Conservation (phyloP, 768 basidiomycete species). For the Pulveroboletus ravenelii region DNA sequence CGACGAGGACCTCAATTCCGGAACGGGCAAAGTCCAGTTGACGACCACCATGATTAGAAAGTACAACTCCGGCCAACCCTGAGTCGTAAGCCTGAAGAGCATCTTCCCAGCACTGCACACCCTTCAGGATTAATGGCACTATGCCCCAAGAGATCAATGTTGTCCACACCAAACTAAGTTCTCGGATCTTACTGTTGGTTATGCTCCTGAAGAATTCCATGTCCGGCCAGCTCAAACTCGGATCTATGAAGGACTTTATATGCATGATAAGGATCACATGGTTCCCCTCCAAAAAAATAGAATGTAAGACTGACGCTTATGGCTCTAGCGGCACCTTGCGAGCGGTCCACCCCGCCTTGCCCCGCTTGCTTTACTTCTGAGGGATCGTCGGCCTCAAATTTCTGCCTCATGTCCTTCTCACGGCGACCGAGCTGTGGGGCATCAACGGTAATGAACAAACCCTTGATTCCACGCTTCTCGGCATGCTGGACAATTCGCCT, state of each 20-base stretch:
- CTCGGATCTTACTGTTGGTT: conserved; percentile 48
- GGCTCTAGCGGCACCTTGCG: conserved; percentile 90
- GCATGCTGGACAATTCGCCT: conserved; percentile 87
- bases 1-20: conserved; percentile 85
- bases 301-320: conserved; percentile 62
- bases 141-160: conserved; percentile 2
- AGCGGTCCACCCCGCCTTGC: conserved; percentile 60
- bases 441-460: conserved; percentile 94
- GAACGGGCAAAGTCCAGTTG: conserved; percentile 80
- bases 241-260: conserved; percentile 87
- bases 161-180: conserved; percentile 3
- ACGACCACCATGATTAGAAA: conserved; percentile 85
- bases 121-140: conserved; percentile 92
- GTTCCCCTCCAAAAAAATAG: neutral
- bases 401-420: conserved; percentile 97
- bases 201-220: conserved; percentile 69
- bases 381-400: conserved; percentile 73
- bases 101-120: conserved; percentile 89
- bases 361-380: conserved; percentile 42
- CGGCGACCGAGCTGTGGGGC: conserved; percentile 93
- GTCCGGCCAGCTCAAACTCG: conserved; percentile 73
- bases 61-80: conserved; percentile 69
- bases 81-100: conserved; percentile 79
- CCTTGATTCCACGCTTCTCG: conserved; percentile 86
- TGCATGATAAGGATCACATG: neutral